These are phyloP conservation scores for Fraxinus dipetala DNA, from an alignment of 305 asterid species.

Conservation along the genomic window DNA sequence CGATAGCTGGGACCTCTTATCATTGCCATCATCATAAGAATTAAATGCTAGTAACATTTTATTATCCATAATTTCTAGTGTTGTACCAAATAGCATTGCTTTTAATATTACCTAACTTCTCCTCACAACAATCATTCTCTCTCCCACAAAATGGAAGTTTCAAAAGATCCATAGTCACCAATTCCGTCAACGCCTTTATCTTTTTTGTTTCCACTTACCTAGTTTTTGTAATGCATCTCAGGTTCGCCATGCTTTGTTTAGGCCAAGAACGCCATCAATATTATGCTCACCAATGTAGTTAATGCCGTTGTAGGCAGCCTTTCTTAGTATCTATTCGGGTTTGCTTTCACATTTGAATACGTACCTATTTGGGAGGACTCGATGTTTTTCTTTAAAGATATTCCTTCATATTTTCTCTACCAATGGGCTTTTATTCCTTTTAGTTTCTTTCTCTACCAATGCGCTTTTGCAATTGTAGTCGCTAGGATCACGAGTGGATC, in stretches of 20 bases:
- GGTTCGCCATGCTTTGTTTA: constrained; percentile 72
- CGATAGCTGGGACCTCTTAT: too few relatives aligned
- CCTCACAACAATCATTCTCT: constrained; percentile 17
- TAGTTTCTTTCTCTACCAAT: constrained; percentile 47
- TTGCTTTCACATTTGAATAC: constrained; percentile 59
- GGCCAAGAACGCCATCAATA: constrained; percentile 72
- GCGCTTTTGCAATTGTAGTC: constrained; percentile 85
- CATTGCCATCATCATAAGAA: too few relatives aligned
- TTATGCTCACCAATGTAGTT: constrained; percentile 66
- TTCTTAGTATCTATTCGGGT: constrained; percentile 63
- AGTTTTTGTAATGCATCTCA: constrained; percentile 66
- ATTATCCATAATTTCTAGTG: too few relatives aligned
- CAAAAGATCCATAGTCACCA: constrained; percentile 63
- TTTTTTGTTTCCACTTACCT: constrained; percentile 68
- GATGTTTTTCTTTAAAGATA: constrained; percentile 41
- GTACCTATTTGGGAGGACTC: constrained; percentile 57
- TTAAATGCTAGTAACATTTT: too few relatives aligned
- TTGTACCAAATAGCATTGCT: too few relatives aligned
- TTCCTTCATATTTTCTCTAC: constrained; percentile 31
- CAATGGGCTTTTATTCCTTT: constrained; percentile 62
- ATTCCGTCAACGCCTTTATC: constrained; percentile 56
- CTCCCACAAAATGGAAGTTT: constrained; percentile 46
- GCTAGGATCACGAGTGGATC: constrained; percentile 76
- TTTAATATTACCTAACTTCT: constrained; percentile 1
- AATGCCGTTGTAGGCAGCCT: constrained; percentile 69